Conservation (phyloP, 345 rosid species). For the Aquilaria yunnanensis region DNA sequence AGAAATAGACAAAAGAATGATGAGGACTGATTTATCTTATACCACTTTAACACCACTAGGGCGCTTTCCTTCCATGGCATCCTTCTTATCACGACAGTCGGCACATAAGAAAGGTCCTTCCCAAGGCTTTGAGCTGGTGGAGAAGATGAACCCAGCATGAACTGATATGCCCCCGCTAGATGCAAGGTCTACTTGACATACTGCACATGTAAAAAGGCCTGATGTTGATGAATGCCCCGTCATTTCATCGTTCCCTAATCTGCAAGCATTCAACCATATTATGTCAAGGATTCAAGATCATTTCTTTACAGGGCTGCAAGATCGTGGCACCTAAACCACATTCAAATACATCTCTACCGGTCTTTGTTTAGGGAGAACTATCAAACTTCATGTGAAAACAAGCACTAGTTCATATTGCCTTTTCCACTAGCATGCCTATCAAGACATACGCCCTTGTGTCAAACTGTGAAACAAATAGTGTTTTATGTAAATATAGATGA, state of each 20-base stretch:
- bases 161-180: conserved; percentile 79
- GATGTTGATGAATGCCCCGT: conserved; percentile 40
- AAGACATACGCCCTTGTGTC: too few relatives aligned
- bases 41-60: conserved; percentile 69
- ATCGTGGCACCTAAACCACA: not conserved
- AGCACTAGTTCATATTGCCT: too few relatives aligned
- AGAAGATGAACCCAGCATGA: conserved; percentile 73
- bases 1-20: conserved; percentile 28
- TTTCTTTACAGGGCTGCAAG: too few relatives aligned
- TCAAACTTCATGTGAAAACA: too few relatives aligned
- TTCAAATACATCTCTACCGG: too few relatives aligned
- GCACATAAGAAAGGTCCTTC: conserved; percentile 88
- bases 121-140: conserved; percentile 73
- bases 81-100: conserved; percentile 75
- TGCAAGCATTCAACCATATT: conserved; percentile 21
- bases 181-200: conserved; percentile 78
- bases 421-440: too few relatives aligned
- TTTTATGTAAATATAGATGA: too few relatives aligned
- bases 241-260: conserved; percentile 51
- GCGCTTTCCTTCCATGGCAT: conserved; percentile 95
- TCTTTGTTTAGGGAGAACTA: too few relatives aligned
- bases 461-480: too few relatives aligned
- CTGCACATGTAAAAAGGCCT: conserved; percentile 68
- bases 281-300: too few relatives aligned
- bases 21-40: conserved; percentile 11